Evolutionary conservation across 2,329 filamentous ascomycete species (phyloP), one percentile per base, ranked within the genome.

Genomic region (Fusarium euwallaceae): DNA sequence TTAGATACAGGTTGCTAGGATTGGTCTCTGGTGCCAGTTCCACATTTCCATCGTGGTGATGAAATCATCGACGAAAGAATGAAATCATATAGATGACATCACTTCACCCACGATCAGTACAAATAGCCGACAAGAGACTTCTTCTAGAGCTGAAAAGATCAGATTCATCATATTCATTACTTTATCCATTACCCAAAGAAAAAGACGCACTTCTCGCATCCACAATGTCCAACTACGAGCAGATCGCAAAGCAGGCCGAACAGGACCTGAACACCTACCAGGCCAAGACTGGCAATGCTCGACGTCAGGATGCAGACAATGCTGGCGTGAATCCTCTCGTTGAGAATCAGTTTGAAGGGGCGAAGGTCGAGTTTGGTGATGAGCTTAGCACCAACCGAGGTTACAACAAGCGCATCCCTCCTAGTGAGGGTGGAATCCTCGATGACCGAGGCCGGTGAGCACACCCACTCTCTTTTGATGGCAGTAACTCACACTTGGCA

Each of bases 231-330:
- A 81, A 84, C 68, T 83, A 86, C 66, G 82, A 83, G 70, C 76
- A 84, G 63, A 85, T 88, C 64, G 83, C 86, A 66, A 79, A 83
- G 37, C 78, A 86, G 75, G 86, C 87, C 53, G 86, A 88, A 81
- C 78, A 78, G 62, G 85, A 88, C 73, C 82, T 88, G 65, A 87
- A 87, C 82, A 84, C 81, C 14, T 86, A 87, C 76, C 82, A 86
- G 73, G 79, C 85, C 73, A 88, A 87, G 80, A 87, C 86, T 2
- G 86, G 87, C 63, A 79, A 79, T 10, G 82, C 82, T 58, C 84
- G 82, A 67, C 76, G 79, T 4, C 80, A 85, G 7, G 80, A 80
- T 6, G 80, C 79, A 20, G 85, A 86, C 24, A 82, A 86, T 9
- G 81, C 83, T 4, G 86, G 85, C 51, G 83, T 87, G 55, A 84